Evolutionary conservation across 306 rosid genomes (phyloP).

Genomic region (Vigna unguiculata): DNA sequence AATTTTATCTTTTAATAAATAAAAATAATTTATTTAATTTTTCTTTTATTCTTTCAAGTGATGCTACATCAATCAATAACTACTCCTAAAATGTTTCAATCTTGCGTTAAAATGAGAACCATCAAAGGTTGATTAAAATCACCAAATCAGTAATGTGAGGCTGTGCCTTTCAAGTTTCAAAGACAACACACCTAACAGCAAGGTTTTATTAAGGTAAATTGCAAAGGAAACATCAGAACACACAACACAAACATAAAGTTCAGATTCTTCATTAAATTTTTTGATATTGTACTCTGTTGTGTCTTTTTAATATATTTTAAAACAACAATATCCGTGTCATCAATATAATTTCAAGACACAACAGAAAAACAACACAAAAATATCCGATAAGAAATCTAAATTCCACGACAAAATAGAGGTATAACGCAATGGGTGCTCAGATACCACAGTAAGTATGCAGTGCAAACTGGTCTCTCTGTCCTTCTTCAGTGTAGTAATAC

Average conservation of each 20-base stretch:
- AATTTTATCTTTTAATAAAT: no score
- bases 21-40: no score
- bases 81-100: not conserved
- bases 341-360: no score
- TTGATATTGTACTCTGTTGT: no score
- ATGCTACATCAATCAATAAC: not conserved
- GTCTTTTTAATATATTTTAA: no score
- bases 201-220: conserved; percentile 21
- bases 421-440: conserved; percentile 14
- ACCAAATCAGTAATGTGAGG: not conserved
- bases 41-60: not conserved
- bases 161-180: conserved; percentile 6
- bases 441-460: conserved; percentile 66
- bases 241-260: no score
- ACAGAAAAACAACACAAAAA: no score
- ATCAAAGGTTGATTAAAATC: not conserved
- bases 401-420: not conserved
- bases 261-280: no score
- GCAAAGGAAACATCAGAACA: not conserved
- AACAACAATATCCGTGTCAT: no score
- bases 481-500: conserved; percentile 52
- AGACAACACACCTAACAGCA: not conserved
- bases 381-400: no score
- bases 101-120: not conserved
- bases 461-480: conserved; percentile 55